Percentiles rank a stretch among this genome's conserved stretches.
Evolutionary conservation across 805 yeast genomes (phyloP).

Genomic region (Vanderwaltozyma verrucispora): DNA sequence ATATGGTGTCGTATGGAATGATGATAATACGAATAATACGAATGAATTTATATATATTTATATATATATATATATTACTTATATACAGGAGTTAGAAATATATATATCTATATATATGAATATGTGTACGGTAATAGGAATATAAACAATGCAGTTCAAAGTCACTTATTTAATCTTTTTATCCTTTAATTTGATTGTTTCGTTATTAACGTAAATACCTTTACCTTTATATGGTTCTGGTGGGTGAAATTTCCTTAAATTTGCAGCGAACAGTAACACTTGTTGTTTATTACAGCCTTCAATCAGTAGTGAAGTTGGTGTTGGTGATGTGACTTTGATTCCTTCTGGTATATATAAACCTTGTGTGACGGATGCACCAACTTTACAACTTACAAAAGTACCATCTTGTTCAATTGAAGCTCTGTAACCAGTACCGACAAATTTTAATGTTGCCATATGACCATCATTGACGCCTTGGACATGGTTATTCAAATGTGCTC

Average conservation of each 20-base stretch:
- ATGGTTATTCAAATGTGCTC: slow-evolving; percentile 68
- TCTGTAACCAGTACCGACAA: slow-evolving; percentile 96
- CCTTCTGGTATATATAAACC: slow-evolving; percentile 70
- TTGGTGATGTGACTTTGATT: slow-evolving; percentile 63
- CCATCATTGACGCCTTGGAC: slow-evolving; percentile 89
- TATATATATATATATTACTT: no score
- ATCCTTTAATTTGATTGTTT: slow-evolving; percentile 81
- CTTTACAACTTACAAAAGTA: slow-evolving; percentile 61
- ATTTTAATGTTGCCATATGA: slow-evolving; percentile 73
- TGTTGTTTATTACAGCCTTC: slow-evolving; percentile 86
- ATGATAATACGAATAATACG: neutral
- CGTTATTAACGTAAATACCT: slow-evolving; percentile 87
- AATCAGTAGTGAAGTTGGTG: slow-evolving; percentile 73
- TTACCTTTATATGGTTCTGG: slow-evolving; percentile 99
- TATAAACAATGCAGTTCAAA: no score
- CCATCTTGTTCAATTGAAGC: slow-evolving; percentile 58
- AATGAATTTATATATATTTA: no score
- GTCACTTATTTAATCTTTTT: slow-evolving; percentile 88
- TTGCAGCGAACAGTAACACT: slow-evolving; percentile 81
- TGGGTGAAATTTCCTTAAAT: slow-evolving; percentile 74
- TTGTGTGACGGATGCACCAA: slow-evolving; percentile 79
- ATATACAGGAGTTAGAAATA: no score
- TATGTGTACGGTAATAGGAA: no score
- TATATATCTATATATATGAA: no score
- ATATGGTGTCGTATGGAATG: neutral